phyloP scores from a whole-genome alignment of 495 filamentous ascomycete genomes.

The Margaritispora aquatica region DNA sequence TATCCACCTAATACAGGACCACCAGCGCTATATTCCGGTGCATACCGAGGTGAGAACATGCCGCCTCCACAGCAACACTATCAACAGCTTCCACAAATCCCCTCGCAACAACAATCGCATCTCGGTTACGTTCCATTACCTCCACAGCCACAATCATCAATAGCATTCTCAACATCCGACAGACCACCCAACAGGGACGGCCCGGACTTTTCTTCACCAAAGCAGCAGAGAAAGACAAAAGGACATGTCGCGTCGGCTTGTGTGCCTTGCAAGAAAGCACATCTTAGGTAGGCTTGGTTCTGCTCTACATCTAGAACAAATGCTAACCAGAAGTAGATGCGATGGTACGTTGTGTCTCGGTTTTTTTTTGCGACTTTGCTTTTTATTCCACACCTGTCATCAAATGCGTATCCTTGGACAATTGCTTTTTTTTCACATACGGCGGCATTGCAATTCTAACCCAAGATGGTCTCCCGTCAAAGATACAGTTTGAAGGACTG shows the following conservation, averaged over 20 bases:
- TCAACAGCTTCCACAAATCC: constrained; percentile 17
- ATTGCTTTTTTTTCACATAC: not conserved
- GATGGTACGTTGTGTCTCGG: constrained; percentile 24
- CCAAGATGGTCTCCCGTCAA: not conserved
- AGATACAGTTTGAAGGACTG: not conserved
- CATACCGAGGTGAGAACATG: constrained; percentile 11
- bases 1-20: constrained; percentile 25
- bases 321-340: constrained; percentile 22
- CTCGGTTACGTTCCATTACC: constrained; percentile 4
- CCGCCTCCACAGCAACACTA: constrained; percentile 20
- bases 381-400: constrained; percentile 10
- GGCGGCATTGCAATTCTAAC: not conserved
- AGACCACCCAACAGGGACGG: constrained; percentile 12
- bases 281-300: constrained; percentile 50
- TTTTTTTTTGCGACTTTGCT: constrained; percentile 3
- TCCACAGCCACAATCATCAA: constrained; percentile 18
- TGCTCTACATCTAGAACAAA: not conserved
- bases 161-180: constrained; percentile 33
- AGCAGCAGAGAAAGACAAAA: constrained; percentile 78
- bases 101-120: constrained; percentile 25
- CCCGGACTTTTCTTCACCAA: constrained; percentile 40
- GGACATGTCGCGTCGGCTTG: constrained; percentile 96
- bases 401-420: not conserved
- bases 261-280: constrained; percentile 94
- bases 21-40: constrained; percentile 23